Evolutionary conservation across 2,329 filamentous ascomycete genomes (phyloP).

Genomic region (Pezicula neosporulosa): DNA sequence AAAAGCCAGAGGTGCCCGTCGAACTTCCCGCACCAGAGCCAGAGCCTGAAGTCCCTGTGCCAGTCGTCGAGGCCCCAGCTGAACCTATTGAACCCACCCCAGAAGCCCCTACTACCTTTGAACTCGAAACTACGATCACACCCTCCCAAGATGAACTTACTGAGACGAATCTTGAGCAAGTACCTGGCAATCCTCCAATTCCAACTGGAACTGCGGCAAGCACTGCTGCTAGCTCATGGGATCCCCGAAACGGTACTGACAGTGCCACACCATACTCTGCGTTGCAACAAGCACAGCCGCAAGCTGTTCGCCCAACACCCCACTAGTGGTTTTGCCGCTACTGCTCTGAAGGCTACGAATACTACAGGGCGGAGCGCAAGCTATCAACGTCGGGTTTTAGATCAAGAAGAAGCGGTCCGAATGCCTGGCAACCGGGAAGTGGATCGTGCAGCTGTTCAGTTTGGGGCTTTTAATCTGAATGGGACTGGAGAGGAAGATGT

Average conservation of each 20-base stretch:
- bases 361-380: constrained; percentile 66
- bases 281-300: constrained; percentile 55
- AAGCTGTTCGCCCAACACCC: constrained; percentile 53
- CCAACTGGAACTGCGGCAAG: constrained; percentile 82
- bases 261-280: constrained; percentile 65
- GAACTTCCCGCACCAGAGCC: constrained; percentile 40
- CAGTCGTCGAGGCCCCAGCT: constrained; percentile 31
- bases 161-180: constrained; percentile 86
- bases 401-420: constrained; percentile 95
- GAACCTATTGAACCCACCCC: constrained; percentile 32
- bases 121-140: constrained; percentile 49
- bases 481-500: constrained; percentile 77
- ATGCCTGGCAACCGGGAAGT: constrained; percentile 98
- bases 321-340: constrained; percentile 73
- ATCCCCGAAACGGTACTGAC: constrained; percentile 58
- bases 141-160: constrained; percentile 82
- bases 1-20: constrained; percentile 41
- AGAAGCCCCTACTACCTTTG: constrained; percentile 19
- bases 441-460: constrained; percentile 89
- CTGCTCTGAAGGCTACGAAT: constrained; percentile 71
- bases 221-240: constrained; percentile 83
- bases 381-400: constrained; percentile 81
- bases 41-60: constrained; percentile 27
- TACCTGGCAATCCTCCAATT: constrained; percentile 73
- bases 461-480: constrained; percentile 90